These are phyloP conservation scores for Aspergillus ustus DNA, from an alignment of 2,329 filamentous ascomycete species.

Conservation along the genomic window DNA sequence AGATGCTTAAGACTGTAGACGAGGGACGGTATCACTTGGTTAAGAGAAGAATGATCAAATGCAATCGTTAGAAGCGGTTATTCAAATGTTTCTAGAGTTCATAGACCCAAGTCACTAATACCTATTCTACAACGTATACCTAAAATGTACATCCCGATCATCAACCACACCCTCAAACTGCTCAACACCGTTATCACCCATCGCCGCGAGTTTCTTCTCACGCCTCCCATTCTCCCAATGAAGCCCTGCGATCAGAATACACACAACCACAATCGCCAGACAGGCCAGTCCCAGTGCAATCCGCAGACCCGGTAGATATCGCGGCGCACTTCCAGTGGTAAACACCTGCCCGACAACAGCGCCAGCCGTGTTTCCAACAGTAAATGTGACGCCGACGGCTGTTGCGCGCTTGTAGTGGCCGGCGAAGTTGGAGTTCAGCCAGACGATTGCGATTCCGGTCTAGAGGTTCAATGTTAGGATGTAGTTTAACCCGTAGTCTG, in stretches of 20 bases:
- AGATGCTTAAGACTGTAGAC: too few species aligned
- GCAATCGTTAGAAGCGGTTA: too few species aligned
- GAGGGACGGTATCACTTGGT: too few species aligned
- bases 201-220: neutral
- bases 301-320: neutral
- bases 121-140: neutral
- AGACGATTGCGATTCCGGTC: neutral
- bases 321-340: neutral
- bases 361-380: neutral
- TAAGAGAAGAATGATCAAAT: too few species aligned
- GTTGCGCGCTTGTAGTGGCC: neutral
- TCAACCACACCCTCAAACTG: neutral
- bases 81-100: too few species aligned
- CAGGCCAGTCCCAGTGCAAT: neutral
- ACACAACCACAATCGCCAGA: neutral
- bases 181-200: neutral
- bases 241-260: neutral
- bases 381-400: neutral
- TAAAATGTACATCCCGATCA: neutral
- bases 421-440: neutral
- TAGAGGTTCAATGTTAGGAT: neutral
- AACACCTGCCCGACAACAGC: neutral
- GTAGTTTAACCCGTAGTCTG: too few species aligned
- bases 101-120: too few species aligned
- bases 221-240: neutral